A percentile compares a stretch with the other conserved stretches of the same genome.
Conservation (phyloP, 352 stramenopile genomes). For the Globisporangium uncinulatum region DNA sequence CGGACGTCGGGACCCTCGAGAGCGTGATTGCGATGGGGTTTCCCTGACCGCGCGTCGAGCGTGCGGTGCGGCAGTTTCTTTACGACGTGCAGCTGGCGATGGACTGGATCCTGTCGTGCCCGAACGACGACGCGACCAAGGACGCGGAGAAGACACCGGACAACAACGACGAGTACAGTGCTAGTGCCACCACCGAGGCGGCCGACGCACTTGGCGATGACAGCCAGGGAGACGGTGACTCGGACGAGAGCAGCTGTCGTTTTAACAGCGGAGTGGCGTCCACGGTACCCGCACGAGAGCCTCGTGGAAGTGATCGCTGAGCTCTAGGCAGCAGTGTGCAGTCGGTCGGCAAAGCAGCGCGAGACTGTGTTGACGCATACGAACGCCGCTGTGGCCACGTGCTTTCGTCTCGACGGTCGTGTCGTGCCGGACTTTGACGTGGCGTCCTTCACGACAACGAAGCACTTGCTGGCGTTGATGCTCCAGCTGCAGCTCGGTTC, state of each 20-base stretch:
- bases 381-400: slow-evolving; percentile 37
- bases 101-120: slow-evolving; percentile 94
- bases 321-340: slow-evolving; percentile 55
- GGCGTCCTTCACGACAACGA: slow-evolving; percentile 36
- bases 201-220: neutral
- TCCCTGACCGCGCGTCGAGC: slow-evolving; percentile 78
- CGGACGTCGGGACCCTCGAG: slow-evolving; percentile 88
- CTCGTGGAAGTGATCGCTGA: slow-evolving; percentile 61
- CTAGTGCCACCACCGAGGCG: neutral
- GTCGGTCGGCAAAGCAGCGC: slow-evolving; percentile 50
- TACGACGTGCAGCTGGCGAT: slow-evolving; percentile 94
- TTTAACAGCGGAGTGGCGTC: neutral
- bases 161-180: slow-evolving; percentile 18
- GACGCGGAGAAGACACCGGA: slow-evolving; percentile 24
- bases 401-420: slow-evolving; percentile 24
- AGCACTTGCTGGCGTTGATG: slow-evolving; percentile 70
- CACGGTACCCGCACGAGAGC: slow-evolving; percentile 31
- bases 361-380: slow-evolving; percentile 45
- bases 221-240: slow-evolving; percentile 5
- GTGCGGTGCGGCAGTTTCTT: slow-evolving; percentile 85
- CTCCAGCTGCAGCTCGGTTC: slow-evolving; percentile 50
- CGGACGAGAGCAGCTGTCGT: slow-evolving; percentile 14
- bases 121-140: slow-evolving; percentile 56
- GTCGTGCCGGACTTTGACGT: slow-evolving; percentile 10
- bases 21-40: slow-evolving; percentile 96